phyloP scores from a whole-genome alignment of 306 rosid species.

The Trichosanthes truncata region DNA sequence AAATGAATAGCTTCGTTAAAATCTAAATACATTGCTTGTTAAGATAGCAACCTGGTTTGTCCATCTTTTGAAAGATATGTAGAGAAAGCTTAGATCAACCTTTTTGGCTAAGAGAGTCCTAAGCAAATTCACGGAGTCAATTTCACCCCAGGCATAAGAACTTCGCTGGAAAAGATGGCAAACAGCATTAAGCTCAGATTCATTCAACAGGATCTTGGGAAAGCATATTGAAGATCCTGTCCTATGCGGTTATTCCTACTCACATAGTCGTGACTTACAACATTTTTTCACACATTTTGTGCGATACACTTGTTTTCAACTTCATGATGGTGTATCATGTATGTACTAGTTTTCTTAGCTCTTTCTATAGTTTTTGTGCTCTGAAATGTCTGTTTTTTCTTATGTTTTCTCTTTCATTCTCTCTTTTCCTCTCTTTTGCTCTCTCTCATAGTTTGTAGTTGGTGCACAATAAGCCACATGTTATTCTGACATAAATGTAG shows the following conservation, averaged over 20 bases:
- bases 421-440: not conserved
- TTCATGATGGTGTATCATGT: not conserved
- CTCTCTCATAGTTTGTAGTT: not conserved
- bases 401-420: not conserved
- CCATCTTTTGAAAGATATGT: slow-evolving; percentile 25
- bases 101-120: slow-evolving; percentile 19
- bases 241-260: not conserved
- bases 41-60: slow-evolving; percentile 18
- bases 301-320: not conserved
- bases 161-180: slow-evolving; percentile 17
- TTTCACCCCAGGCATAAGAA: slow-evolving; percentile 22
- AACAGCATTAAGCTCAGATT: slow-evolving; percentile 1
- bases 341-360: not conserved
- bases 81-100: slow-evolving; percentile 23
- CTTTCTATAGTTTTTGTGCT: not conserved
- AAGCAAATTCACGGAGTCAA: slow-evolving; percentile 19
- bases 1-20: slow-evolving; percentile 24
- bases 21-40: slow-evolving; percentile 24
- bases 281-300: not conserved
- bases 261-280: not conserved
- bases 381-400: not conserved
- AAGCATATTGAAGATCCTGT: not conserved
- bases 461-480: not conserved
- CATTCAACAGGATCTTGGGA: not conserved
- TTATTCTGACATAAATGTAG: not conserved